A percentile compares a stretch with the other conserved stretches of the same genome.
Evolutionary conservation across 768 basidiomycete genomes (phyloP).

Genomic region (Pisolithus albus): DNA sequence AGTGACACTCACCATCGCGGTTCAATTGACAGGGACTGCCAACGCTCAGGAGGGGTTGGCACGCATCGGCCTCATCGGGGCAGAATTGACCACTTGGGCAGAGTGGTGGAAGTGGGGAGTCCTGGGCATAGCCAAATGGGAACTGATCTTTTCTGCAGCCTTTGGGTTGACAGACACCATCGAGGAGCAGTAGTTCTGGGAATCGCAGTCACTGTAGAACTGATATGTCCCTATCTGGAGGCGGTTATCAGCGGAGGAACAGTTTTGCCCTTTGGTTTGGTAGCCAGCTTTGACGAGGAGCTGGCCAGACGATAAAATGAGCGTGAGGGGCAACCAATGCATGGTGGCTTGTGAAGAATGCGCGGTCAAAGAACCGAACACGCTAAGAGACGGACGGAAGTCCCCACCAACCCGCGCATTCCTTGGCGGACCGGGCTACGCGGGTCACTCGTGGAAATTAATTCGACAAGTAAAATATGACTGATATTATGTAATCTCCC

Average conservation of each 20-base stretch:
- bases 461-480: too few species aligned
- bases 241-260: conserved; percentile 52
- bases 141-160: conserved; percentile 73
- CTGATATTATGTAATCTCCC: too few species aligned
- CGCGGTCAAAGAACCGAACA: background rate
- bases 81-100: conserved; percentile 67
- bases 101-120: conserved; percentile 45
- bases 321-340: conserved; percentile 35
- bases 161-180: conserved; percentile 50
- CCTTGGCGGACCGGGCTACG: too few species aligned
- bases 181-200: conserved; percentile 57
- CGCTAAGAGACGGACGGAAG: too few species aligned
- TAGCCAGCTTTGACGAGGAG: conserved; percentile 42
- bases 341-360: conserved; percentile 7
- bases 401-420: too few species aligned
- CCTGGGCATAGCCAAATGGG: conserved; percentile 58
- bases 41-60: conserved; percentile 53
- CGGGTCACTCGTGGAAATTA: too few species aligned
- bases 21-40: conserved; percentile 76
- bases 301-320: conserved; percentile 46
- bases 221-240: conserved; percentile 74
- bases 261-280: conserved; percentile 38
- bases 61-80: conserved; percentile 74
- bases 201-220: conserved; percentile 73
- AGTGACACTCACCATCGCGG: conserved; percentile 60